phyloP scores from a whole-genome alignment of 345 rosid genomes.

The Boechera divaricarpa region DNA sequence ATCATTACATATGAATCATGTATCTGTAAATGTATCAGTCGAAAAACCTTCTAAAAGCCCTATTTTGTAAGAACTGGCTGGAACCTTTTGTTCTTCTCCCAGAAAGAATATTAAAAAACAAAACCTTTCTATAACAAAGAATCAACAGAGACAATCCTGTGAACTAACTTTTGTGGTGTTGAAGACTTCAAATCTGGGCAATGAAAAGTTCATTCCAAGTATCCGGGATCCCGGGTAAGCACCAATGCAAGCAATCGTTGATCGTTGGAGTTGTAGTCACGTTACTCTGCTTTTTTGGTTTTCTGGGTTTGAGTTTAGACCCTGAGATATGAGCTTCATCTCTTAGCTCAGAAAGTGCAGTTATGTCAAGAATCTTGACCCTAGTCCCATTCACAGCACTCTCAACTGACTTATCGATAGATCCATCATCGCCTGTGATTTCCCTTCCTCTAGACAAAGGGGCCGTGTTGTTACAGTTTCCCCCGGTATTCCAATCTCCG shows the following conservation, averaged over 20 bases:
- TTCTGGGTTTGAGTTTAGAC: constrained; percentile 43
- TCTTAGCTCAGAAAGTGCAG: constrained; percentile 68
- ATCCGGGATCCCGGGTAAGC: constrained; percentile 88
- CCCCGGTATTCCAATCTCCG: constrained; percentile 88
- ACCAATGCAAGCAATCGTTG: constrained; percentile 96
- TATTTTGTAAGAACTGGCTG: constrained; percentile 5
- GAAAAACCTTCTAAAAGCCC: background rate
- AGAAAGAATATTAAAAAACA: constrained; percentile 20
- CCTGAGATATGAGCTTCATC: constrained; percentile 74
- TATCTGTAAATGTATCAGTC: background rate
- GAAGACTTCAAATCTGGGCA: constrained; percentile 53
- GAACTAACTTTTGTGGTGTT: constrained; percentile 15
- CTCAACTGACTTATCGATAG: constrained; percentile 59
- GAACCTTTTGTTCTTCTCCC: constrained; percentile 16
- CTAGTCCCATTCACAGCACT: constrained; percentile 64
- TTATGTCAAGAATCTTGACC: constrained; percentile 72
- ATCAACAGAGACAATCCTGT: constrained; percentile 24
- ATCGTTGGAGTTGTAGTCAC: constrained; percentile 43
- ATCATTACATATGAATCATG: constrained; percentile 13
- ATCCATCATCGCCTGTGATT: constrained; percentile 53
- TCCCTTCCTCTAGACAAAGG: constrained; percentile 60
- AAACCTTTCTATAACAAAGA: constrained; percentile 39
- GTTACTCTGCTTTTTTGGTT: constrained; percentile 57
- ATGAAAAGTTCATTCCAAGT: constrained; percentile 78
- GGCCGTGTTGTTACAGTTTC: constrained; percentile 67